phyloP scores from a whole-genome alignment of 73 alveolate genomes.

The Uronychia setigera region DNA sequence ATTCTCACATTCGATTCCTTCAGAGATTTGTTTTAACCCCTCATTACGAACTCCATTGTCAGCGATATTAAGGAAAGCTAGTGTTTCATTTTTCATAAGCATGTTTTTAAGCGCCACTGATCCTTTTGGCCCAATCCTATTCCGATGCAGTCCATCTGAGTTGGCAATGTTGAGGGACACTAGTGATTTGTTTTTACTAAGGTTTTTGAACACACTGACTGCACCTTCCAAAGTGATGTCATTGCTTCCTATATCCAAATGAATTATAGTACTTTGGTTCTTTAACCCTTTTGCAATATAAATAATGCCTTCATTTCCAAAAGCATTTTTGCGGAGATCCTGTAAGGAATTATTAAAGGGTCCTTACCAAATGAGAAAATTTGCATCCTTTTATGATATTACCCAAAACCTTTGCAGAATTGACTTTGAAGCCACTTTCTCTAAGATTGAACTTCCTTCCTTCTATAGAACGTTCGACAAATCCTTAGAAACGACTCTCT shows the following conservation, averaged over 20 bases:
- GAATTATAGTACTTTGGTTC: slow-evolving; percentile 23
- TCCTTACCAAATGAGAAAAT: slow-evolving; percentile 23
- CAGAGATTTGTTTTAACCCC: slow-evolving; percentile 20
- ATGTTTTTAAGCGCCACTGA: slow-evolving; percentile 16
- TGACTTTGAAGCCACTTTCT: slow-evolving; percentile 55
- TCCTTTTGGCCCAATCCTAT: slow-evolving; percentile 48
- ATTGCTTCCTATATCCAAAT: slow-evolving; percentile 54
- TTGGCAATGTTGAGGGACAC: slow-evolving; percentile 25
- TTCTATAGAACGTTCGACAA: slow-evolving; percentile 21
- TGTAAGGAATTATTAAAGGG: background rate
- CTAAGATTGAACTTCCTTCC: slow-evolving; percentile 45
- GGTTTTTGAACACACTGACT: background rate
- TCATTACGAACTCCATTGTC: slow-evolving; percentile 48
- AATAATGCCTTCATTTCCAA: slow-evolving; percentile 48
- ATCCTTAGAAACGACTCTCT: slow-evolving; percentile 26
- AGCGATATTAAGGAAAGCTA: slow-evolving; percentile 32
- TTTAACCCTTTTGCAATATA: slow-evolving; percentile 19
- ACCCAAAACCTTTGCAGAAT: slow-evolving; percentile 34
- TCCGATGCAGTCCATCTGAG: slow-evolving; percentile 56
- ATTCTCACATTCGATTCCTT: slow-evolving; percentile 16
- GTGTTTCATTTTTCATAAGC: slow-evolving; percentile 13
- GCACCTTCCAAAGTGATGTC: slow-evolving; percentile 58
- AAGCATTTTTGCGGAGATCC: slow-evolving; percentile 49
- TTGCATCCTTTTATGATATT: slow-evolving; percentile 28
- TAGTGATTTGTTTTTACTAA: slow-evolving; percentile 19